Percentiles rank a stretch among this genome's conserved stretches.
phyloP scores from a whole-genome alignment of 148 eudicot species.

The Linanthus parryae region DNA sequence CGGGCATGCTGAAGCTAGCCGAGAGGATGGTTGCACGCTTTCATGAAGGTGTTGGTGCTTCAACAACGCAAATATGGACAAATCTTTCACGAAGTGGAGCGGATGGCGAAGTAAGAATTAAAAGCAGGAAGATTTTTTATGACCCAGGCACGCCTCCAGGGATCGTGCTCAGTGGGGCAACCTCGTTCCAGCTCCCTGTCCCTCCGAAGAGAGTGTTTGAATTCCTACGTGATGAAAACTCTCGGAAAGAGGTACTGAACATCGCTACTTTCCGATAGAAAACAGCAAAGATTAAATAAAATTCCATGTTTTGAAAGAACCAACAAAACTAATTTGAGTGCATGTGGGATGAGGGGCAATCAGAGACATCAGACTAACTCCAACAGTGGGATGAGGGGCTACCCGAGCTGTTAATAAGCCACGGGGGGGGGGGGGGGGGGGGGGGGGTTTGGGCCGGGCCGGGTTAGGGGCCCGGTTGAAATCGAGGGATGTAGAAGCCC shows the following conservation, averaged over 20 bases:
- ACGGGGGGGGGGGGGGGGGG: too few species aligned
- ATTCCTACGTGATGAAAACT: conserved; percentile 83
- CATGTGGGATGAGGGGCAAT: too few species aligned
- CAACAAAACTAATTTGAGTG: background rate
- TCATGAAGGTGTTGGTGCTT: conserved; percentile 93
- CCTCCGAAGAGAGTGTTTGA: conserved; percentile 81
- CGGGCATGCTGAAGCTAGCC: conserved; percentile 90
- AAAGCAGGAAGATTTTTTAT: conserved; percentile 90
- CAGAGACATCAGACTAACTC: too few species aligned
- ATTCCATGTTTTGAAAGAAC: background rate
- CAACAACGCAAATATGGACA: conserved; percentile 92
- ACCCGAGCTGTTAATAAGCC: too few species aligned
- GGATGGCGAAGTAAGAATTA: conserved; percentile 87
- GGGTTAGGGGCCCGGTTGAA: too few species aligned
- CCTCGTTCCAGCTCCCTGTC: conserved; percentile 91
- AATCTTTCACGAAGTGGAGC: conserved; percentile 86
- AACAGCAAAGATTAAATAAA: background rate
- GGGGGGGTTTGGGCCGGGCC: too few species aligned
- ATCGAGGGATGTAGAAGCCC: too few species aligned
- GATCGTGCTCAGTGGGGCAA: conserved; percentile 90
- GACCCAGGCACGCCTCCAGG: conserved; percentile 98
- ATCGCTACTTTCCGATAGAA: background rate
- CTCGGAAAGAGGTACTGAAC: conserved; percentile 59
- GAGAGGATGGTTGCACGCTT: conserved; percentile 96
- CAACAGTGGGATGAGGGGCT: too few species aligned